A percentile compares a stretch with the other conserved stretches of the same genome.
Evolutionary conservation across 495 filamentous ascomycete genomes (phyloP).

Genomic region (Lentithecium fluviatile): DNA sequence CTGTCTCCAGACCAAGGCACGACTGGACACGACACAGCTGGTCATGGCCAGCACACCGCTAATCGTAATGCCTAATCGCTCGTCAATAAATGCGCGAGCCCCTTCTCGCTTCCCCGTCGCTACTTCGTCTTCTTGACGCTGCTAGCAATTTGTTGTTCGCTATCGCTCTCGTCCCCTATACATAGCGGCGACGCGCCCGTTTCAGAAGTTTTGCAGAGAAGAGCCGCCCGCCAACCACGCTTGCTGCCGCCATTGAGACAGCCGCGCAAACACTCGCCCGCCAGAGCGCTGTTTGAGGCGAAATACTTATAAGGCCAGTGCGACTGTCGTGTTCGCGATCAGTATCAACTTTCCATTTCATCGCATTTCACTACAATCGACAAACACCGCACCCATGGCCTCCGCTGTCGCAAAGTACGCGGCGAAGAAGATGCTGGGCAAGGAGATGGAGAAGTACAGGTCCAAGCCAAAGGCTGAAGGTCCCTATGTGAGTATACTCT

Average conservation of each 20-base stretch:
- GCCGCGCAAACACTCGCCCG: not conserved
- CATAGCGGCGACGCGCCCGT: constrained; percentile 36
- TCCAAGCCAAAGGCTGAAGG: constrained; percentile 28
- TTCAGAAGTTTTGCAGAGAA: constrained; percentile 26
- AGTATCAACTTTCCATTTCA: not conserved
- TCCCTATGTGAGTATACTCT: constrained; percentile 29
- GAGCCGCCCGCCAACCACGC: constrained; percentile 28
- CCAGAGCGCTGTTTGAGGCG: constrained; percentile 1
- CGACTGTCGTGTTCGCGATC: not conserved
- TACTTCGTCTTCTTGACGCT: not conserved
- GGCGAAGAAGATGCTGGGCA: constrained; percentile 44
- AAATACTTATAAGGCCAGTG: constrained; percentile 2
- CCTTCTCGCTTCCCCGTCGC: constrained; percentile 8
- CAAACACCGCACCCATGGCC: constrained; percentile 38
- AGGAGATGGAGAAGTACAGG: constrained; percentile 44
- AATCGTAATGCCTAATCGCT: too few species aligned
- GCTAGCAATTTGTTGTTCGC: not conserved
- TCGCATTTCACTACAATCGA: constrained; percentile 5
- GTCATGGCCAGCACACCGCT: not conserved
- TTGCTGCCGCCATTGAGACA: constrained; percentile 4
- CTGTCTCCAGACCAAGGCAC: constrained; percentile 13
- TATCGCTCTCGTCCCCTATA: constrained; percentile 26
- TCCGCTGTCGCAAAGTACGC: constrained; percentile 41
- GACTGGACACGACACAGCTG: not conserved
- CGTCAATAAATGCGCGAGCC: not conserved